These are phyloP conservation scores for Acacia melanoxylon DNA, from an alignment of 306 rosid species.

Conservation along the genomic window DNA sequence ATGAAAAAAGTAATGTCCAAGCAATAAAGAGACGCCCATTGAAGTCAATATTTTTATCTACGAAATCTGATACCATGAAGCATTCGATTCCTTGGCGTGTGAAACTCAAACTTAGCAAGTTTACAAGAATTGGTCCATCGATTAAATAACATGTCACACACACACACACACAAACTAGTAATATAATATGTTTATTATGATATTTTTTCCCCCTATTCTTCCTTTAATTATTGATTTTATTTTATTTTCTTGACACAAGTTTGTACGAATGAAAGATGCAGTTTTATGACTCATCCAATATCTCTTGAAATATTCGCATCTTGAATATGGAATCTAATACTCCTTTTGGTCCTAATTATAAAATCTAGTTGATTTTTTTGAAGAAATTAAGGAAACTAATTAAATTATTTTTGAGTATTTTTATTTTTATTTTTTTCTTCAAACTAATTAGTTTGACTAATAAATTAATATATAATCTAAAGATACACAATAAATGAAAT, in stretches of 20 bases:
- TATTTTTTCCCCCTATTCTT: neutral
- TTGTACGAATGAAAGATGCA: slow-evolving; percentile 8
- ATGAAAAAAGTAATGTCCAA: neutral
- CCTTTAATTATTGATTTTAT: neutral
- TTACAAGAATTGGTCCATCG: slow-evolving; percentile 19
- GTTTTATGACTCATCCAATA: slow-evolving; percentile 6
- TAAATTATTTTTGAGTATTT: too few species aligned
- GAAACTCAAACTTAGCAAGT: slow-evolving; percentile 42
- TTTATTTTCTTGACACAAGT: neutral
- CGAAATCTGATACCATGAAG: slow-evolving; percentile 28
- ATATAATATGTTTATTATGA: neutral
- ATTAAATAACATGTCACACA: neutral
- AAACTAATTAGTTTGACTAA: too few species aligned
- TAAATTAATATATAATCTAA: too few species aligned
- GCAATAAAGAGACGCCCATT: neutral
- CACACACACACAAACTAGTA: neutral
- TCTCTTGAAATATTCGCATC: slow-evolving; percentile 37
- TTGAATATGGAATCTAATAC: neutral
- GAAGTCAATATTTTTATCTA: neutral
- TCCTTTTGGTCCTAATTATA: too few species aligned
- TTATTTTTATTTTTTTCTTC: too few species aligned
- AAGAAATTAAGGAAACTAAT: too few species aligned
- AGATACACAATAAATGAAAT: too few species aligned
- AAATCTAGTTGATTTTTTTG: too few species aligned
- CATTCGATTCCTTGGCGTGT: slow-evolving; percentile 60